Evolutionary conservation across 2,329 filamentous ascomycete species (phyloP), one percentile per base, ranked within the genome.

Genomic region (Colletotrichum sansevieriae): DNA sequence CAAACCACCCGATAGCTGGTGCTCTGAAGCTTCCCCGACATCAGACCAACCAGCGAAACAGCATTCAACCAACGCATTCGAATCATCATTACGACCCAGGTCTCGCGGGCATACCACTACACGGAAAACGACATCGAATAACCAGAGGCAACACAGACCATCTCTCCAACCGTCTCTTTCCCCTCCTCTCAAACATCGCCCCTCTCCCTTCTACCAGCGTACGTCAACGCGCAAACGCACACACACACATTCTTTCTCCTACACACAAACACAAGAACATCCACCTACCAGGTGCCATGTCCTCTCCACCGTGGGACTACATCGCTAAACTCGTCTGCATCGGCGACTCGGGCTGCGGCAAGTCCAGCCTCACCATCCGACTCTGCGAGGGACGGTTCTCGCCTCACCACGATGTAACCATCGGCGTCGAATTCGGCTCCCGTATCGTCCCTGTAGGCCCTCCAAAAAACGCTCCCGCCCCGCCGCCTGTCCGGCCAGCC

Each of bases 241-340:
- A 46, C 67, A 56, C 56, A 61, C 65, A 68, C 58, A 70, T 61
- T 29, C 6, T 29, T 8, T 29, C 29, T 29, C 29, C 25, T 25
- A 2, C 29, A 29, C 29, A 29, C 29, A 18, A 18, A 29, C 29
- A 29, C 29, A 29, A 29, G 7, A 2, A 29, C 29, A 29, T 29
- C 29, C 29, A 29, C 29, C 29, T 29, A 29, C n/a, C 29, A 69
- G 49, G 49, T 62, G 72, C 74, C 78, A 90, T 90, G 87, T 86
- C 86, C 77, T 79, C 83, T 72, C 87, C 90, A 76, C 91, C 94
- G 81, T 98, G 95, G 95, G 94, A 98, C 84, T 98, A 97, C 85
- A 99, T 98, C 78, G 95, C 95, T 80, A 99, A 99, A 83, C 93
- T 99, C 75, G 95, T 98, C 78, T 97, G 94, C 83, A 94, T 99